Evolutionary conservation across 1,284 basidiomycete species (phyloP).

Genomic region (Entoloma clypeatum): DNA sequence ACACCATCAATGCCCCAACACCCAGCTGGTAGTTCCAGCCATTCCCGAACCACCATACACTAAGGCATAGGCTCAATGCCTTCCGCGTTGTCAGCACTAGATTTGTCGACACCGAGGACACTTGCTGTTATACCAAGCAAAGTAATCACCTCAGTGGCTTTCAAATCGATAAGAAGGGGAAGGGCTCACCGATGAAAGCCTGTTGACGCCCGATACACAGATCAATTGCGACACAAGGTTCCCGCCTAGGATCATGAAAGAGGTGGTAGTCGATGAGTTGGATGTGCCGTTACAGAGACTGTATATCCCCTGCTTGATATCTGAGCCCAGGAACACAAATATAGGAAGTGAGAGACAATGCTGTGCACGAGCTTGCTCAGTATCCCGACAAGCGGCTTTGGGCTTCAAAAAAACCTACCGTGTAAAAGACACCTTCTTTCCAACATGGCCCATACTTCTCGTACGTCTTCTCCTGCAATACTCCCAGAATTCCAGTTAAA

Average conservation of each 20-base stretch:
- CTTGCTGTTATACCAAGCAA: constrained; percentile 42
- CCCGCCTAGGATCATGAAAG: constrained; percentile 53
- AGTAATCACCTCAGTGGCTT: constrained; percentile 8
- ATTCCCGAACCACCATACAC: constrained; percentile 73
- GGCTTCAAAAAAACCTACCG: constrained; percentile 37
- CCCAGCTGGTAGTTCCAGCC: constrained; percentile 62
- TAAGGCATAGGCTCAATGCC: constrained; percentile 66
- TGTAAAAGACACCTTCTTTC: constrained; percentile 87
- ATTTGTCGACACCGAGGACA: constrained; percentile 71
- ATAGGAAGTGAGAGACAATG: constrained; percentile 72
- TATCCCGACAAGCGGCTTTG: constrained; percentile 1
- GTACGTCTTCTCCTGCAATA: constrained; percentile 83
- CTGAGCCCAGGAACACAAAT: constrained; percentile 60
- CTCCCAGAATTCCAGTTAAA: constrained; percentile 70
- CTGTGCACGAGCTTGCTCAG: constrained; percentile 30
- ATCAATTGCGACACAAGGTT: constrained; percentile 80
- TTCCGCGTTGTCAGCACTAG: constrained; percentile 69
- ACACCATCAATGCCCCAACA: constrained; percentile 61
- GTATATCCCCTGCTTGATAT: constrained; percentile 52
- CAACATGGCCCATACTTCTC: constrained; percentile 70
- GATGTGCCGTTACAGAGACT: constrained; percentile 36
- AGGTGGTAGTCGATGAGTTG: constrained; percentile 25
- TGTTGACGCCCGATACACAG: constrained; percentile 88
- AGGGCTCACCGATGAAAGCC: constrained; percentile 66
- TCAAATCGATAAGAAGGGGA: constrained; percentile 2